Percentiles rank a stretch among this genome's conserved stretches.
phyloP scores from a whole-genome alignment of 73 alveolate genomes.

The Symbiodinium pilosum region DNA sequence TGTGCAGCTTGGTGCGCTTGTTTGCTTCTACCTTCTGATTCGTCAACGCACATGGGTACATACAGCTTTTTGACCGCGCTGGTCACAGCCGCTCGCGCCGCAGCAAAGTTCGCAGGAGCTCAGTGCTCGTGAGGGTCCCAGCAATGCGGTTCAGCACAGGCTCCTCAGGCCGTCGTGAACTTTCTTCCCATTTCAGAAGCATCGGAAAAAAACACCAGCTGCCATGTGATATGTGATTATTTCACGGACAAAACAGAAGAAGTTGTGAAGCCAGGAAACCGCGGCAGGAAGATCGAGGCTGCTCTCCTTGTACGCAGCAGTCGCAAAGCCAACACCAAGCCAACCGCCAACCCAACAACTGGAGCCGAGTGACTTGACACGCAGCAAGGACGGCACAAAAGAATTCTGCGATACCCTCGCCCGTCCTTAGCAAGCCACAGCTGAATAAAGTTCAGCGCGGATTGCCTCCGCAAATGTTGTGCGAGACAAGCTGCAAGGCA shows the following conservation, averaged over 20 bases:
- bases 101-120: slow-evolving; percentile 33
- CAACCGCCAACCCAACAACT: neutral
- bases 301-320: neutral
- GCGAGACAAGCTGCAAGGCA: neutral
- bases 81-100: slow-evolving; percentile 2
- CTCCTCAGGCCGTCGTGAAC: slow-evolving; percentile 20
- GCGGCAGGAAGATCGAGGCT: slow-evolving; percentile 22
- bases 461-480: neutral
- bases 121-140: slow-evolving; percentile 55
- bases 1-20: too few species aligned
- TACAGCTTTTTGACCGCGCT: too few species aligned
- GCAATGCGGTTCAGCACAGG: slow-evolving; percentile 48
- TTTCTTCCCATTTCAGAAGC: too few species aligned
- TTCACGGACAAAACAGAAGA: neutral
- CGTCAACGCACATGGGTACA: too few species aligned
- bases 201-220: too few species aligned
- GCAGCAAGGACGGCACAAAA: slow-evolving; percentile 61
- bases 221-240: neutral
- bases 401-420: slow-evolving; percentile 39
- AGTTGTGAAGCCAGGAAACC: neutral
- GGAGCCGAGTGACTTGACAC: neutral
- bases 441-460: neutral
- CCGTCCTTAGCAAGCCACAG: slow-evolving; percentile 6
- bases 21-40: too few species aligned
- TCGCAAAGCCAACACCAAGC: neutral